phyloP scores from a whole-genome alignment of 495 filamentous ascomycete genomes.

The Amorphotheca resinae region DNA sequence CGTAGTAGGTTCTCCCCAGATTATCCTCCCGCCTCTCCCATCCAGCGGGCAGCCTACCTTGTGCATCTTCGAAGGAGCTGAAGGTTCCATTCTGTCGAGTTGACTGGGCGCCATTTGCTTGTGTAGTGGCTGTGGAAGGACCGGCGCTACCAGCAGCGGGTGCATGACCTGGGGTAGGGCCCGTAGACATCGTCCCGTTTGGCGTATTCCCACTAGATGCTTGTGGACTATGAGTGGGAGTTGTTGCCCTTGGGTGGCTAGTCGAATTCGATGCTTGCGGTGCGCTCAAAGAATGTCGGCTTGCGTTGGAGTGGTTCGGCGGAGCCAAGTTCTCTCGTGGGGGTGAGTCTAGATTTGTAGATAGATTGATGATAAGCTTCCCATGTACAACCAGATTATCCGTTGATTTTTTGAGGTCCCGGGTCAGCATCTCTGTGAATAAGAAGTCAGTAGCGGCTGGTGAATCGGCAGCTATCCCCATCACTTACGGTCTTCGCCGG shows the following conservation, averaged over 20 bases:
- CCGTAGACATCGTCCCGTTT: conserved; percentile 20
- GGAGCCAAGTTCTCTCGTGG: conserved; percentile 8
- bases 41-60: conserved; percentile 81
- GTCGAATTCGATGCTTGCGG: conserved; percentile 15
- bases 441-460: conserved; percentile 2
- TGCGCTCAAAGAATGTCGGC: conserved; percentile 14
- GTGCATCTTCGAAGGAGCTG: conserved; percentile 90
- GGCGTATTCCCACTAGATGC: conserved; percentile 14
- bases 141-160: conserved; percentile 21
- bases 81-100: conserved; percentile 43
- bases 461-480: conserved; percentile 7
- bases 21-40: conserved; percentile 97
- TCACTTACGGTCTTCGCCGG: conserved; percentile 78
- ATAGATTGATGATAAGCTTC: conserved; percentile 91
- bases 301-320: conserved; percentile 10
- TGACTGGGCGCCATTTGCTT: conserved; percentile 23
- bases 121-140: not conserved
- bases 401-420: conserved; percentile 94
- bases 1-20: conserved; percentile 95
- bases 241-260: conserved; percentile 12
- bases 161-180: conserved; percentile 20
- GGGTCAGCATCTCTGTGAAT: conserved; percentile 75
- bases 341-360: conserved; percentile 56
- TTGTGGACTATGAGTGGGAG: conserved; percentile 10
- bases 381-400: conserved; percentile 97